A percentile compares a stretch with the other conserved stretches of the same genome.
phyloP scores from a whole-genome alignment of 768 basidiomycete genomes.

The Leccinum broughii region DNA sequence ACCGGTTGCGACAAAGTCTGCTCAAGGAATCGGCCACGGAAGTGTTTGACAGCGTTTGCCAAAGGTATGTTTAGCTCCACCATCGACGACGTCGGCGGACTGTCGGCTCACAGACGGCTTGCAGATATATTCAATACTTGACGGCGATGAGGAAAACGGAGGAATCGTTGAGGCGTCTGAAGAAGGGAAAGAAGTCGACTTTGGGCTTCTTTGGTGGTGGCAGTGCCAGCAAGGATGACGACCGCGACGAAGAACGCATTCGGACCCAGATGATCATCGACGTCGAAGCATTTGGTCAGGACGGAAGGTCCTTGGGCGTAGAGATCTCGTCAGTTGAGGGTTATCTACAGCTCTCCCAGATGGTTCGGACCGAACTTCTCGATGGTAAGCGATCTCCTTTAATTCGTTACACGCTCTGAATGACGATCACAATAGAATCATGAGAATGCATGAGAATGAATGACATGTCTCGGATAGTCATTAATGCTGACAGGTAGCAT shows the following conservation, averaged over 20 bases:
- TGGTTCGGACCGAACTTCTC: slow-evolving; percentile 49
- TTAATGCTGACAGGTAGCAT: slow-evolving; percentile 43
- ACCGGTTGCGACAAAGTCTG: slow-evolving; percentile 54
- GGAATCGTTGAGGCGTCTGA: slow-evolving; percentile 80
- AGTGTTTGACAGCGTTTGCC: slow-evolving; percentile 71
- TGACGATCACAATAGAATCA: slow-evolving; percentile 12
- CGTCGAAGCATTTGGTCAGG: slow-evolving; percentile 79
- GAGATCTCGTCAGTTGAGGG: slow-evolving; percentile 51
- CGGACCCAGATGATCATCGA: slow-evolving; percentile 80
- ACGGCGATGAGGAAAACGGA: slow-evolving; percentile 90
- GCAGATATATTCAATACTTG: slow-evolving; percentile 78
- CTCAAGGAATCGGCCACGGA: slow-evolving; percentile 52
- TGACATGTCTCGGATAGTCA: slow-evolving; percentile 7
- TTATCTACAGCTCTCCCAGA: slow-evolving; percentile 56
- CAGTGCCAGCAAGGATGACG: slow-evolving; percentile 53
- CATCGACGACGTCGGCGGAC: background rate
- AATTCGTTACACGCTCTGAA: background rate
- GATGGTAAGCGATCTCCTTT: slow-evolving; percentile 31
- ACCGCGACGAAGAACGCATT: slow-evolving; percentile 87
- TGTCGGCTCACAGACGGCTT: background rate
- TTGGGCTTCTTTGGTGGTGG: slow-evolving; percentile 78
- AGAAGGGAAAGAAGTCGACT: slow-evolving; percentile 78
- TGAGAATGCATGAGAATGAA: slow-evolving; percentile 6
- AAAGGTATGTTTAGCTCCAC: slow-evolving; percentile 44
- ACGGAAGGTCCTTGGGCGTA: slow-evolving; percentile 70